phyloP scores from a whole-genome alignment of 1,284 basidiomycete species.

The Takashimella tepidaria region DNA sequence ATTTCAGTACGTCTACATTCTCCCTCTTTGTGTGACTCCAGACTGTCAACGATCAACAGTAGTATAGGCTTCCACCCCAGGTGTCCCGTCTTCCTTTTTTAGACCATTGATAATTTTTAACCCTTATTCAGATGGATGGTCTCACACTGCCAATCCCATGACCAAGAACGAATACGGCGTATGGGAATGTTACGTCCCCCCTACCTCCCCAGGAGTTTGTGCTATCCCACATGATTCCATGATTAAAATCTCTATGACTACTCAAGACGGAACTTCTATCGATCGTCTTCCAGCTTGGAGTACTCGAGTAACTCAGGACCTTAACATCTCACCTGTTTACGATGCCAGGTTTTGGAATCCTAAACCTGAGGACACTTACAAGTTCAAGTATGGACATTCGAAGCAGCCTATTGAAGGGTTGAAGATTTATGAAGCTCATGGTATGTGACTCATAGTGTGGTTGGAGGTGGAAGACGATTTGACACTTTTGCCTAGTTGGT shows the following conservation, averaged over 20 bases:
- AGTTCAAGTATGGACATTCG: constrained; percentile 65
- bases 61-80: too few relatives aligned
- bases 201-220: constrained; percentile 62
- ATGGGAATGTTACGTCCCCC: constrained; percentile 83
- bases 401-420: constrained; percentile 51
- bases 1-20: constrained; percentile 82
- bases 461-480: not conserved
- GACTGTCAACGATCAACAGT: too few relatives aligned
- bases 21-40: too few relatives aligned
- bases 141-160: constrained; percentile 78
- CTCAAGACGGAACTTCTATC: constrained; percentile 69
- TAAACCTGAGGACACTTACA: constrained; percentile 62
- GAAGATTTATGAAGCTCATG: constrained; percentile 93
- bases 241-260: constrained; percentile 87
- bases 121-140: constrained; percentile 69
- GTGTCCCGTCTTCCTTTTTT: too few relatives aligned
- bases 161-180: constrained; percentile 80
- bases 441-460: constrained; percentile 32
- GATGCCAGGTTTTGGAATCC: constrained; percentile 99
- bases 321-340: constrained; percentile 82
- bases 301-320: constrained; percentile 88
- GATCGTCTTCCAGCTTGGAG: constrained; percentile 94
- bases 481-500: constrained; percentile 57
- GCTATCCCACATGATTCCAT: constrained; percentile 93
- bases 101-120: too few relatives aligned